phyloP scores from a whole-genome alignment of 2,329 filamentous ascomycete genomes.

The Zasmidium cellare region DNA sequence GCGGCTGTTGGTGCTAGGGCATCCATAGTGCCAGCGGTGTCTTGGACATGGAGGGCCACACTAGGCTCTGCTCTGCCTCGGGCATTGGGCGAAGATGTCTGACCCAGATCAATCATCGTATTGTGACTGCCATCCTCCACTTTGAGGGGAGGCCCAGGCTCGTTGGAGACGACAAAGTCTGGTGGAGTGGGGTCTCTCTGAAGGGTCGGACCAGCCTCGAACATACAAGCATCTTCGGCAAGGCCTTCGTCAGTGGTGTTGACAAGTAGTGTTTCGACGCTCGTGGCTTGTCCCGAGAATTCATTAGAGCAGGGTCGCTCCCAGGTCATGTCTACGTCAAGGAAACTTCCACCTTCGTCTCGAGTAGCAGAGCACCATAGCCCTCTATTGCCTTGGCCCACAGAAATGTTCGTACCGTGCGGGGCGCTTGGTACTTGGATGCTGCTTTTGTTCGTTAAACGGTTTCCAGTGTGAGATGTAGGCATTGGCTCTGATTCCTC shows the following conservation, averaged over 20 bases:
- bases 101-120: conserved; percentile 10
- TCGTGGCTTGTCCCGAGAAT: no score
- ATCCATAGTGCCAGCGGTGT: neutral
- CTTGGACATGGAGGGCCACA: no score
- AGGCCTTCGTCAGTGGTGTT: no score
- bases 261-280: no score
- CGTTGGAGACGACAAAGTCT: no score
- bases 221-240: no score
- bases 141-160: no score
- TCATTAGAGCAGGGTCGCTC: neutral
- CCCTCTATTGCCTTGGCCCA: conserved; percentile 37
- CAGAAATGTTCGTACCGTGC: conserved; percentile 31
- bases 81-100: conserved; percentile 8
- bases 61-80: neutral
- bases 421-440: conserved; percentile 27
- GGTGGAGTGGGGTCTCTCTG: no score
- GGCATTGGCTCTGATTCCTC: conserved; percentile 53
- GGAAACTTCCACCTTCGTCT: conserved; percentile 58
- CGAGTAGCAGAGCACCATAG: conserved; percentile 73
- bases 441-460: conserved; percentile 23
- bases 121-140: no score
- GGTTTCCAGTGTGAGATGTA: conserved; percentile 21
- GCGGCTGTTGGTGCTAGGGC: neutral
- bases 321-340: neutral
- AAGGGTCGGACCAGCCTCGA: no score